These are phyloP conservation scores for Amanita brunnescens DNA, from an alignment of 768 basidiomycete species.

Conservation along the genomic window DNA sequence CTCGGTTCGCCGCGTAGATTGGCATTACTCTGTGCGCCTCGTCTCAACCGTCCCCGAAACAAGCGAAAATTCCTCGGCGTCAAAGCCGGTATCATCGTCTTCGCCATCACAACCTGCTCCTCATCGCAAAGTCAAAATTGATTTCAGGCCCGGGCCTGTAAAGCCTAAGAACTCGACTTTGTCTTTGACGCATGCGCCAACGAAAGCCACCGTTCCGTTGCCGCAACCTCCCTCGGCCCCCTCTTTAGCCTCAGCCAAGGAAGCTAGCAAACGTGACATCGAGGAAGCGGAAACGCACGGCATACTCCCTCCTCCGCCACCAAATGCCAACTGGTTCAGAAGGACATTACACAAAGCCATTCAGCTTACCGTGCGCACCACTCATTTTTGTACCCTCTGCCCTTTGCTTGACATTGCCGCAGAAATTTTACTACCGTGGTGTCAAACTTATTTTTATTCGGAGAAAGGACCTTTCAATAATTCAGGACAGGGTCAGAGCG, in stretches of 20 bases:
- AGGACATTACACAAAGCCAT: constrained; percentile 40
- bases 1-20: not conserved
- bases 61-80: not conserved
- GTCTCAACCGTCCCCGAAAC: constrained; percentile 10
- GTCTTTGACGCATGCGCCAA: constrained; percentile 16
- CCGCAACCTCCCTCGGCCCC: constrained; percentile 18
- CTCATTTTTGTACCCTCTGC: constrained; percentile 5
- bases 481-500: constrained; percentile 43
- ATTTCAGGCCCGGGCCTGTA: constrained; percentile 57
- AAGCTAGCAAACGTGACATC: constrained; percentile 53
- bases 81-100: not conserved
- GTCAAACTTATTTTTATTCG: constrained; percentile 64
- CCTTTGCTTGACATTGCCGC: constrained; percentile 1
- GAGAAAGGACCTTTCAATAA: constrained; percentile 41
- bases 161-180: constrained; percentile 26
- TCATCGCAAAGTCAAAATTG: constrained; percentile 38
- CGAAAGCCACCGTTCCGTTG: constrained; percentile 23
- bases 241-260: constrained; percentile 29
- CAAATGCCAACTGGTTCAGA: constrained; percentile 47
- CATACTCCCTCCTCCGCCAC: constrained; percentile 57
- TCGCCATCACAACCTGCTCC: constrained; percentile 8
- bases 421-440: constrained; percentile 84
- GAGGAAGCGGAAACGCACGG: constrained; percentile 60
- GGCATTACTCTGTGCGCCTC: constrained; percentile 8
- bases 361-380: constrained; percentile 32